Conservation (phyloP, 208 protist species). For the Acanthamoeba healyi region DNA sequence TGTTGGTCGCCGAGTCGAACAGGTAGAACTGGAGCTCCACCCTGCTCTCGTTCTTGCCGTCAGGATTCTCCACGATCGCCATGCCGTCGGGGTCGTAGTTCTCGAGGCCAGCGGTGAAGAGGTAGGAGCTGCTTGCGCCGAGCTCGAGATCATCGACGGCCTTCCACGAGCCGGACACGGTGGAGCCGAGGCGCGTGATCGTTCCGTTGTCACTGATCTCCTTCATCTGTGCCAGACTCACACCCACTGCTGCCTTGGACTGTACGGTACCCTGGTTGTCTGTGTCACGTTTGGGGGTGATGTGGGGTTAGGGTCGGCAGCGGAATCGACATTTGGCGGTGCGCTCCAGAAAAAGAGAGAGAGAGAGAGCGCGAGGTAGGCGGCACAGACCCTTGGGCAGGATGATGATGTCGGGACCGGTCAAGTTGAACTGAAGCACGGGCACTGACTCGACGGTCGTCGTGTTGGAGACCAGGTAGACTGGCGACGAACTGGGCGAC, state of each 20-base stretch:
- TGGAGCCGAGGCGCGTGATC: not conserved
- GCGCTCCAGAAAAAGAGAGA: too few relatives aligned
- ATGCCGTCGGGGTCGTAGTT: not conserved
- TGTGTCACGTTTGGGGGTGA: not conserved
- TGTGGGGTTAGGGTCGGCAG: not conserved
- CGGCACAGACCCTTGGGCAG: not conserved
- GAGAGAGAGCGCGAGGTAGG: too few relatives aligned
- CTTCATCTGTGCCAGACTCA: not conserved
- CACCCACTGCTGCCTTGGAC: not conserved
- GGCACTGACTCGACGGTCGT: not conserved
- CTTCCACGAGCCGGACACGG: not conserved
- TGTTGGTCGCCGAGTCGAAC: not conserved
- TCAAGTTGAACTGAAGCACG: not conserved
- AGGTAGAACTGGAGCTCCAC: conserved; percentile 11
- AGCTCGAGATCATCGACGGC: not conserved
- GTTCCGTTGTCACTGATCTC: not conserved
- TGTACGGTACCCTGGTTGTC: not conserved
- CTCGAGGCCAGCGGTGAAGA: not conserved
- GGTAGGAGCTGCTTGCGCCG: not conserved
- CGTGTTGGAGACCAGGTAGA: conserved; percentile 8
- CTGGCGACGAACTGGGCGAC: not conserved
- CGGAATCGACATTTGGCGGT: too few relatives aligned
- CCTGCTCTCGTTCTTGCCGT: not conserved
- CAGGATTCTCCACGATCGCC: not conserved
- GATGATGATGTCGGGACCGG: not conserved